These are phyloP conservation scores for Phellopilus nigrolimitatus DNA, from an alignment of 1,284 basidiomycete genomes.

Conservation along the genomic window DNA sequence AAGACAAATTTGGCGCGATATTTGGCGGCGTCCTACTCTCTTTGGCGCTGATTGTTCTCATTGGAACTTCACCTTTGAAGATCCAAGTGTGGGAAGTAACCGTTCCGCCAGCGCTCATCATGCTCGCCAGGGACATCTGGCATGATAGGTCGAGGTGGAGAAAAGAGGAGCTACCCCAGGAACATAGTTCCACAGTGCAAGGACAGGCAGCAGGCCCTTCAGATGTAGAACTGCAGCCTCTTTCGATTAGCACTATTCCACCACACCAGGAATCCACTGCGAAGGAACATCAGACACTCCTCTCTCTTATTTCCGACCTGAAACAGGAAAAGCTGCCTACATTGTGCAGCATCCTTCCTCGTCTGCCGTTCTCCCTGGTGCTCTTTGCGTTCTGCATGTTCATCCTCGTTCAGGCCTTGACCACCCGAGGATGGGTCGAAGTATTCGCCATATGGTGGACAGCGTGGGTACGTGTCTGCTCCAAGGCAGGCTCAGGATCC, in stretches of 20 bases:
- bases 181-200: neutral
- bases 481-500: conserved; percentile 27
- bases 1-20: conserved; percentile 33
- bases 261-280: too few species aligned
- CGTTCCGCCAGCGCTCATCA: conserved; percentile 74
- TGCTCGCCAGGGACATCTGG: conserved; percentile 31
- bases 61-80: conserved; percentile 48
- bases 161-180: neutral
- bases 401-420: conserved; percentile 85
- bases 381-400: conserved; percentile 96
- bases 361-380: conserved; percentile 77
- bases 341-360: conserved; percentile 60
- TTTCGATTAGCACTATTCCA: neutral
- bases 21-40: conserved; percentile 39
- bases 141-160: conserved; percentile 28
- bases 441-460: conserved; percentile 77
- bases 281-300: conserved; percentile 20
- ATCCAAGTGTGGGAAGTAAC: conserved; percentile 74
- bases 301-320: conserved; percentile 24
- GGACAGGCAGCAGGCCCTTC: neutral
- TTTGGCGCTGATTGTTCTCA: conserved; percentile 49
- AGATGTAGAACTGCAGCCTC: neutral
- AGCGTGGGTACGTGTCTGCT: conserved; percentile 34
- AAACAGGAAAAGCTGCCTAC: conserved; percentile 61
- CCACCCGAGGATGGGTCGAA: conserved; percentile 86